Conservation (phyloP, 2,329 filamentous ascomycete species). For the Apiospora saccharicola region DNA sequence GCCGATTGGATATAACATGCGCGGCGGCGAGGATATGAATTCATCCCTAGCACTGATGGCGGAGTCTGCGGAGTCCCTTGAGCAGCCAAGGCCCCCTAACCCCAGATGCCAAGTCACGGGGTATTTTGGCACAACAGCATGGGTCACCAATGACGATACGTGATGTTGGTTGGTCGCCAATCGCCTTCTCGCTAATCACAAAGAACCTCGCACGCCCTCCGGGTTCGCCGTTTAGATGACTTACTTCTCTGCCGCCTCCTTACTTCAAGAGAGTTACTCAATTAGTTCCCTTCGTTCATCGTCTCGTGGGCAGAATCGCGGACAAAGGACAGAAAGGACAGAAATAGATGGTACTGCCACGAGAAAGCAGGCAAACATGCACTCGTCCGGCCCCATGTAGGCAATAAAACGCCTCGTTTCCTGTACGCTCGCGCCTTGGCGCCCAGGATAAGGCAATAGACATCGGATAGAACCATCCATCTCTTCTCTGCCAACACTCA, state of each 20-base stretch:
- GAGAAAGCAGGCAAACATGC: slow-evolving; percentile 5
- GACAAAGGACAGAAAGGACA: neutral
- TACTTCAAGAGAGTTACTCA: neutral
- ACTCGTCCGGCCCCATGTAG: neutral
- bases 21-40: slow-evolving; percentile 9
- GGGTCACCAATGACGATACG: neutral
- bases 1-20: slow-evolving; percentile 6
- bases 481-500: neutral
- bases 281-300: neutral
- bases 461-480: neutral
- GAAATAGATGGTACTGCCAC: slow-evolving; percentile 3
- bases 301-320: neutral
- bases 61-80: neutral
- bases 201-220: neutral
- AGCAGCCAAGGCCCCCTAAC: slow-evolving; percentile 3
- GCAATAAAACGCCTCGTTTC: neutral
- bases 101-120: slow-evolving; percentile 15
- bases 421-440: neutral
- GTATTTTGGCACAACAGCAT: neutral
- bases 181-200: neutral
- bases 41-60: slow-evolving; percentile 2
- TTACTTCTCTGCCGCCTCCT: neutral
- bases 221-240: neutral
- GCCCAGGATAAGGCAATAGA: slow-evolving; percentile 1
- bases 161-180: neutral